Conservation (phyloP, 73 alveolate species). For the Chromera velia region DNA sequence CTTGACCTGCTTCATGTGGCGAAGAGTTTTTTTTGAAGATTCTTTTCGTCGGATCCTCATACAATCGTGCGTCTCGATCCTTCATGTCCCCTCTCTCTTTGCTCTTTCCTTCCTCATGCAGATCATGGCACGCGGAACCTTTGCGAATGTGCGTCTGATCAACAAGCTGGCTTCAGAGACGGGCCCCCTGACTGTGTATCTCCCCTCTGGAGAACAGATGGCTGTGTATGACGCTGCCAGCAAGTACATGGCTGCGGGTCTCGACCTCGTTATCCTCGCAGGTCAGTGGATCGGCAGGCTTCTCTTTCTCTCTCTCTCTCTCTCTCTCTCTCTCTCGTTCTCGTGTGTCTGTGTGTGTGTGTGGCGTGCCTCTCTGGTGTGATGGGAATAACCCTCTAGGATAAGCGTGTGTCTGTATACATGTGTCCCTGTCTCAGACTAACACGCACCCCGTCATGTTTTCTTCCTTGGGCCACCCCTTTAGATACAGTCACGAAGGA, state of each 20-base stretch:
- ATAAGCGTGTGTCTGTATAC: not conserved
- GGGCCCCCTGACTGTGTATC: slow-evolving; percentile 69
- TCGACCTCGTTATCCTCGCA: not conserved
- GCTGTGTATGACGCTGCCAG: slow-evolving; percentile 79
- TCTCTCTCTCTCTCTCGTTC: not conserved
- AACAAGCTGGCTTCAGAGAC: slow-evolving; percentile 64
- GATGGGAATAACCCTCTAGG: slow-evolving; percentile 47
- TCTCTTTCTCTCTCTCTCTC: not conserved
- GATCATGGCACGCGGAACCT: slow-evolving; percentile 92
- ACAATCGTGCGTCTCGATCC: no score
- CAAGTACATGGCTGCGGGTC: slow-evolving; percentile 9
- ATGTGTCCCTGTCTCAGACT: not conserved
- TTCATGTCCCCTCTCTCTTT: no score
- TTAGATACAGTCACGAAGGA: no score
- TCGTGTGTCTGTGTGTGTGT: slow-evolving; percentile 15
- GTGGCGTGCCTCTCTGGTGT: slow-evolving; percentile 62
- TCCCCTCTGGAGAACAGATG: slow-evolving; percentile 69
- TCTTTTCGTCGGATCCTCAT: no score
- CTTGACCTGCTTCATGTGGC: no score
- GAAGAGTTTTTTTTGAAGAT: no score
- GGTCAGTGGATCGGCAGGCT: not conserved
- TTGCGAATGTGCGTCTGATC: slow-evolving; percentile 75
- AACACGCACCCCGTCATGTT: not conserved
- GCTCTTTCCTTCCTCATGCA: no score
- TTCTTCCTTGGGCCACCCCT: not conserved